Conservation (phyloP, 257 asterid genomes). For the Eucommia ulmoides region DNA sequence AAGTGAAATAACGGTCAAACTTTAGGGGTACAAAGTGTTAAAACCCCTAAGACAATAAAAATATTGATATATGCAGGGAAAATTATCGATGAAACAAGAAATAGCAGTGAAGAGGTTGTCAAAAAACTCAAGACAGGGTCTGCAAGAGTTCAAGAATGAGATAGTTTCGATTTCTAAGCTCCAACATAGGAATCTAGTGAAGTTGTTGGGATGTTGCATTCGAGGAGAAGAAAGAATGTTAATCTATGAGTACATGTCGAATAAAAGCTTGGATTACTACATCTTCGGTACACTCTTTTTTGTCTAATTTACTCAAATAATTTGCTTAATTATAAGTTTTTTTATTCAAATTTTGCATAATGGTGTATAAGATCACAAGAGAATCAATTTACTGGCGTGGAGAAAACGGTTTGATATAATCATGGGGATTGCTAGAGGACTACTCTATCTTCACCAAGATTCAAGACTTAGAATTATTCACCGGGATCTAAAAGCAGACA, state of each 20-base stretch:
- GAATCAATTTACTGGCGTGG: constrained; percentile 11
- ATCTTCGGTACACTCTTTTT: constrained; percentile 23
- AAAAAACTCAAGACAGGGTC: constrained; percentile 33
- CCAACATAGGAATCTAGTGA: constrained; percentile 53
- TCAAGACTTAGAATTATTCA: constrained; percentile 34
- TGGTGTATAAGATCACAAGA: neutral
- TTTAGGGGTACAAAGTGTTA: no score
- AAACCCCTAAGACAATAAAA: no score
- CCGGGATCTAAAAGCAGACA: constrained; percentile 37
- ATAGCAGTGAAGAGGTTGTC: constrained; percentile 47
- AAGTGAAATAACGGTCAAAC: neutral
- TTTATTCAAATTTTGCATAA: neutral
- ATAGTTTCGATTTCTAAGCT: constrained; percentile 30
- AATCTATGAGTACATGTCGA: constrained; percentile 41
- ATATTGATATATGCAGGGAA: constrained; percentile 28
- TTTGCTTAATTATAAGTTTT: neutral
- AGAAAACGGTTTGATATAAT: constrained; percentile 17
- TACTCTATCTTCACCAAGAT: constrained; percentile 40
- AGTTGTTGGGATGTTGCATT: constrained; percentile 41
- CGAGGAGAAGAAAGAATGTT: constrained; percentile 32
- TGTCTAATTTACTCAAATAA: neutral
- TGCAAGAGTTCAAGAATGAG: constrained; percentile 42
- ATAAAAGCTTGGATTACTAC: constrained; percentile 36
- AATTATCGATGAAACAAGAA: constrained; percentile 25
- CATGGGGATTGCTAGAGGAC: constrained; percentile 31